Evolutionary conservation across 139 green algal species (phyloP).

Genomic region (Nannochloris sp.): DNA sequence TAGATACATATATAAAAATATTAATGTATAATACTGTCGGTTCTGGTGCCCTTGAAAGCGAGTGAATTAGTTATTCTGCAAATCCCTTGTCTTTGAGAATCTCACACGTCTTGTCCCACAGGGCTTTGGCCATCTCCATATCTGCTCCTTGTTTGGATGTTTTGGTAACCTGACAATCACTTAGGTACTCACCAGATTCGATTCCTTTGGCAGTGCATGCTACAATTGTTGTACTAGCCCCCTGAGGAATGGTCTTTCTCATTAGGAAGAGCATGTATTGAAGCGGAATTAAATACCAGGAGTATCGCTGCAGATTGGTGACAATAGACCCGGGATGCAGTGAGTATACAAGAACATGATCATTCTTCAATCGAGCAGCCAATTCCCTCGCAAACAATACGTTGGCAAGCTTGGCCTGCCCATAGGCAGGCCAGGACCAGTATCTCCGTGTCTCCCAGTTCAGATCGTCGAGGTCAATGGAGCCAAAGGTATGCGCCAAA

Average conservation of each 20-base stretch:
- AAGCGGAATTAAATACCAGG: constrained; percentile 1
- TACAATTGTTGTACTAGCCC: constrained; percentile 64
- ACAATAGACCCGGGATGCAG: constrained; percentile 71
- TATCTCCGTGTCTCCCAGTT: constrained; percentile 18
- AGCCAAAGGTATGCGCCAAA: constrained; percentile 12
- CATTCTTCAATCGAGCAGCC: constrained; percentile 20
- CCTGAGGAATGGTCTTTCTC: constrained; percentile 29
- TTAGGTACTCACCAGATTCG: constrained; percentile 57
- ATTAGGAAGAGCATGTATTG: neutral
- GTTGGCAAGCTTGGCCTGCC: constrained; percentile 41
- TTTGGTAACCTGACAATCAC: constrained; percentile 31
- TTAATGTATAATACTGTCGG: no score
- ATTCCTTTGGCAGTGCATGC: constrained; percentile 41
- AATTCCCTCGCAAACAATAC: constrained; percentile 50
- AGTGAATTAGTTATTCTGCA: no score
- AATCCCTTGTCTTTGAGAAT: no score
- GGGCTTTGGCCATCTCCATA: constrained; percentile 8
- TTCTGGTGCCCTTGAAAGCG: no score
- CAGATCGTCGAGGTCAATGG: constrained; percentile 23
- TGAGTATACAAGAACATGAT: constrained; percentile 46
- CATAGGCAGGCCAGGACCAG: constrained; percentile 27
- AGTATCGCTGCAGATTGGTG: constrained; percentile 59
- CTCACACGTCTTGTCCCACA: constrained; percentile 48
- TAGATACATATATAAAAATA: no score
- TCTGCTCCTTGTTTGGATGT: constrained; percentile 12